Percentiles rank a stretch among this genome's conserved stretches.
Evolutionary conservation across 768 basidiomycete species (phyloP).

Genomic region (Hericium coralloides): DNA sequence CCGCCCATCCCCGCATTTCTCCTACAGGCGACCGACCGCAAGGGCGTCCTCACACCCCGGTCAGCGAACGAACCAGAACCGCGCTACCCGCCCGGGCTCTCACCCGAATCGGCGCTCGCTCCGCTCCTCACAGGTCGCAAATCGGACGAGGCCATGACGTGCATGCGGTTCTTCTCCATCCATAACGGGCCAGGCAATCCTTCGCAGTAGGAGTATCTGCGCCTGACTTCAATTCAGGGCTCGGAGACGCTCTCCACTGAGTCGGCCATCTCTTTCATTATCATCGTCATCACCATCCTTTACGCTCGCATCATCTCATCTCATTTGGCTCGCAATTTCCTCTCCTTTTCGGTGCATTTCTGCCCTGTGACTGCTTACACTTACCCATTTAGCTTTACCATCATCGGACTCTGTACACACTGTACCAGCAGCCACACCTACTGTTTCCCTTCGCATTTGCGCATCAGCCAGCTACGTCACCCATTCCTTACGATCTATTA

Average conservation of each 20-base stretch:
- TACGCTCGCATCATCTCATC: not conserved
- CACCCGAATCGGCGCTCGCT: conserved; percentile 1
- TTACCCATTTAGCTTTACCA: not conserved
- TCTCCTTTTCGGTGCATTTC: not conserved
- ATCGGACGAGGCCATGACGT: conserved; percentile 34
- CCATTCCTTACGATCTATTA: not conserved
- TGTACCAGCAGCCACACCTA: not conserved
- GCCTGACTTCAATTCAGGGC: not conserved
- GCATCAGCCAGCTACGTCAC: not conserved
- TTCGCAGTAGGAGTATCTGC: not conserved
- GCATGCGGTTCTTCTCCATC: conserved; percentile 40
- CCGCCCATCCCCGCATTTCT: conserved; percentile 14
- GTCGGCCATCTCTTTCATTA: not conserved
- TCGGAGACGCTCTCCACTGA: not conserved
- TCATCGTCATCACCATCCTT: not conserved
- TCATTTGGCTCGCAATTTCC: not conserved
- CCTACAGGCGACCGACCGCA: conserved; percentile 1
- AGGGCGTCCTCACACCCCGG: conserved; percentile 5
- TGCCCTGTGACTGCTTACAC: not conserved
- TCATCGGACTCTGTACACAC: not conserved
- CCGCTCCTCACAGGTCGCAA: conserved; percentile 11
- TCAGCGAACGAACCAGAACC: conserved; percentile 17
- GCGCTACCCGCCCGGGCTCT: conserved; percentile 19
- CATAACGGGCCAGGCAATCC: conserved; percentile 23
- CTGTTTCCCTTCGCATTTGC: not conserved